Base-by-base conservation (phyloP, 345 rosid species). In the Dimocarpus longan region DNA sequence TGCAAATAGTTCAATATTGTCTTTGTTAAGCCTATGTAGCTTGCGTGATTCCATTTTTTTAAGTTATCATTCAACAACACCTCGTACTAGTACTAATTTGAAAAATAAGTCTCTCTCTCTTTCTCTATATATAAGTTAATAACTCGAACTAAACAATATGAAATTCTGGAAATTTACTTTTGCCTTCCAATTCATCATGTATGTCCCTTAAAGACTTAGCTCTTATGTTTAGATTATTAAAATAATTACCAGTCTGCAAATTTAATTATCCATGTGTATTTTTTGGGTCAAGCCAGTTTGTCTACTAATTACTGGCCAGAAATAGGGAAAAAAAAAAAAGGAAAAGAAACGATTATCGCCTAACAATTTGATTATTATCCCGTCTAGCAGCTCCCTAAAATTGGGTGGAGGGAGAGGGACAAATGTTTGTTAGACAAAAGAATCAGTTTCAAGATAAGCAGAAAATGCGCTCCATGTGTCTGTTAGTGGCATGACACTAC, bases 391-490 rank as follows among this genome's bases (percentile, higher is more conserved):
- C 12, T 46, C 50, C 50, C 50, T 46, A 46, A 46, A 46, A 0
- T 71, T 71, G 44, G 63, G 43, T 44, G 6, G 67, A 11, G 6
- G 2, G 19, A 15, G 10, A 46, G 22, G 73, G 54, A 69, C 22
- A 57, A 69, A 22, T 46, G 12, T 37, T 26, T 64, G 68, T 26
- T 64, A 69, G n/a, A 44, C 4, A 46, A 12, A 54, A 22, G 8
- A 64, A 62, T 40, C 4, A 28, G 44, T 26, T 24, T 65, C 11
- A 68, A 0, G 22, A 56, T 42, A 10, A 63, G 43, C 62, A 19
- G n/a, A 75, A 76, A 66, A 73, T 76, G 82, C 56, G 68, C 26
- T 69, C 76, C 80, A 77, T 80, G 68, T 76, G 77, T 78, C 37
- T 44, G 43, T 54, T 57, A 57, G 77, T 79, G 73, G 68, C 57